Evolutionary conservation across 2,329 filamentous ascomycete species (phyloP).

Genomic region (Sporothrix pseudoabietina): DNA sequence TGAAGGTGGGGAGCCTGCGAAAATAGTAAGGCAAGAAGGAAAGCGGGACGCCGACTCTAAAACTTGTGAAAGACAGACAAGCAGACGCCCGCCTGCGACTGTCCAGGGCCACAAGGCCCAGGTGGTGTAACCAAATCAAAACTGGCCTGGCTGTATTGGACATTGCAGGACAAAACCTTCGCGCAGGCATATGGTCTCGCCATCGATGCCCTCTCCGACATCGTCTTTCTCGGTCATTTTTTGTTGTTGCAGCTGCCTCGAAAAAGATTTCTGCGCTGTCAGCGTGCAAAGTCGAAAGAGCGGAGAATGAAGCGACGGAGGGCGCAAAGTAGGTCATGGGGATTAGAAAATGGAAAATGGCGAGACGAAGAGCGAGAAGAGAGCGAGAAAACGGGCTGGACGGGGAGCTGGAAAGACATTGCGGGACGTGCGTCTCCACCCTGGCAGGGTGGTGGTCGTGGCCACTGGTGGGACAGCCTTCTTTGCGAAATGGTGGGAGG

Average conservation of each 20-base stretch:
- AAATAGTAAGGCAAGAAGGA: background rate
- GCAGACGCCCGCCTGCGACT: background rate
- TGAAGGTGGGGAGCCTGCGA: background rate
- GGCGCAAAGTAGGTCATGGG: background rate
- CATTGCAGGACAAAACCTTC: background rate
- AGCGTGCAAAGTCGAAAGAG: background rate
- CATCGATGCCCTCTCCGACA: background rate
- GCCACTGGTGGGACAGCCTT: background rate
- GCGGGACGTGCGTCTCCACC: background rate
- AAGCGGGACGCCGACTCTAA: background rate
- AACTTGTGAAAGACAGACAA: background rate
- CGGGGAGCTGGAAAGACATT: conserved; percentile 2
- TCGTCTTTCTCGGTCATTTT: background rate
- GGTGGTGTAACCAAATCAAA: background rate
- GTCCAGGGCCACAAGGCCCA: background rate
- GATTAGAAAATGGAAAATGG: background rate
- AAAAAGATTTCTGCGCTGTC: background rate
- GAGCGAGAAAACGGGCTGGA: background rate
- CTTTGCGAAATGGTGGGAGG: background rate
- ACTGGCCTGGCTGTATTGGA: background rate
- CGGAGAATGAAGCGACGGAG: background rate
- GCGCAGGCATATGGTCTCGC: background rate
- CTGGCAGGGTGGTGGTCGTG: background rate
- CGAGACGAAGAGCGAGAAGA: background rate
- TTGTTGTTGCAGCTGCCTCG: background rate